A percentile compares a stretch with the other conserved stretches of the same genome.
Evolutionary conservation across 1,284 basidiomycete species (phyloP).

Genomic region (Sporisorium graminicola): DNA sequence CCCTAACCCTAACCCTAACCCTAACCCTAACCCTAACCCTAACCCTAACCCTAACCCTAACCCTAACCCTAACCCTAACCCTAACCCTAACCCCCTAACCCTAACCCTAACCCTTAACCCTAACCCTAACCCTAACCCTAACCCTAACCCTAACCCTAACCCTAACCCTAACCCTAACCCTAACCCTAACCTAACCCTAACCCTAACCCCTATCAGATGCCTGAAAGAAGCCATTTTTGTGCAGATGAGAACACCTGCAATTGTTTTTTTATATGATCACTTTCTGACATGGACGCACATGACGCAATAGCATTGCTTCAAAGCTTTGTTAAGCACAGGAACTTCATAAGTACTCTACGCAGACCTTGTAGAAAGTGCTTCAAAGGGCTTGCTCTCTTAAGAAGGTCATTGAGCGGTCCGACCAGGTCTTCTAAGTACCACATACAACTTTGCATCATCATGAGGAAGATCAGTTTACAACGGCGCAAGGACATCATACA

Average conservation of each 20-base stretch:
- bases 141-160: too few relatives aligned
- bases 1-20: too few relatives aligned
- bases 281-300: neutral
- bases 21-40: too few relatives aligned
- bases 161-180: too few relatives aligned
- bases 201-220: neutral
- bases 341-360: neutral
- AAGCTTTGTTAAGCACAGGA: neutral
- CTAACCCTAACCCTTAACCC: too few relatives aligned
- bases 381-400: neutral
- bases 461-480: conserved; percentile 12
- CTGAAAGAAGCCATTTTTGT: neutral
- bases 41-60: too few relatives aligned
- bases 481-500: conserved; percentile 5
- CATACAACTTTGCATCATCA: neutral
- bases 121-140: too few relatives aligned
- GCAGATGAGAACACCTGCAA: neutral
- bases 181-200: too few relatives aligned
- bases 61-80: too few relatives aligned
- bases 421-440: neutral
- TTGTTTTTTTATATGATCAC: conserved; percentile 1
- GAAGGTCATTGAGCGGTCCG: neutral
- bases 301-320: neutral
- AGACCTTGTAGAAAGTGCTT: neutral
- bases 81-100: too few relatives aligned